Evolutionary conservation across 1,139 yeast species (phyloP).

Genomic region (Candida frijolesensis): DNA sequence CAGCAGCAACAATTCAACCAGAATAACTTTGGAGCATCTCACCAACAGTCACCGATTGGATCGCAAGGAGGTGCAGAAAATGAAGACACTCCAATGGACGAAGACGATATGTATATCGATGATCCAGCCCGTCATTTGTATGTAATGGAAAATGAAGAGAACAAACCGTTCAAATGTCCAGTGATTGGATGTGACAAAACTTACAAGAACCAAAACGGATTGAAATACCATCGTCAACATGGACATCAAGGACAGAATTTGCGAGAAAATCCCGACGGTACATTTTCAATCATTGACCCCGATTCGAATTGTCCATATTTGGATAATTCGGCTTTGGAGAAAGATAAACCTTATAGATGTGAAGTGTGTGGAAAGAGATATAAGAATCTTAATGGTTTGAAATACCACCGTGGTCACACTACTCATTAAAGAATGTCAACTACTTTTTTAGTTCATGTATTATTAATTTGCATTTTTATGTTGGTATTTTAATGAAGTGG

Average conservation of each 20-base stretch:
- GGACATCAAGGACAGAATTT: constrained; percentile 97
- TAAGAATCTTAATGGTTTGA: constrained; percentile 92
- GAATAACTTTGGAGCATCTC: constrained; percentile 12
- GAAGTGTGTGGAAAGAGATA: constrained; percentile 98
- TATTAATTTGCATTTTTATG: constrained; percentile 1
- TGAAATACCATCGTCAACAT: constrained; percentile 92
- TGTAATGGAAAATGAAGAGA: constrained; percentile 89
- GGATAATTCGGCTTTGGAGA: constrained; percentile 91
- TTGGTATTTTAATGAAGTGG: not conserved
- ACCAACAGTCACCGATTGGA: constrained; percentile 20
- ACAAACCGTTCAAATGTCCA: constrained; percentile 96
- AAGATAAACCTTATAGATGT: constrained; percentile 97
- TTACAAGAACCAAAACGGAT: constrained; percentile 95
- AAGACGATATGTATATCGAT: constrained; percentile 68
- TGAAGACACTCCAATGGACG: constrained; percentile 22
- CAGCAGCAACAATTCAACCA: constrained; percentile 12
- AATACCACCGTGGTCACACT: constrained; percentile 96
- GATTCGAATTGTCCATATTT: constrained; percentile 88
- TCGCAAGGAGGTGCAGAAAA: constrained; percentile 15
- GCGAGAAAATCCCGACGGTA: constrained; percentile 90
- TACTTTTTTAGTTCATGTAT: constrained; percentile 4
- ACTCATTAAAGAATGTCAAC: constrained; percentile 61
- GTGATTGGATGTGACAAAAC: constrained; percentile 98
- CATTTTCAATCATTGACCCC: constrained; percentile 90
- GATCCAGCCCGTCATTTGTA: constrained; percentile 95